These are phyloP conservation scores for Podaxis carcinomalis DNA, from an alignment of 768 basidiomycete genomes.

Conservation along the genomic window DNA sequence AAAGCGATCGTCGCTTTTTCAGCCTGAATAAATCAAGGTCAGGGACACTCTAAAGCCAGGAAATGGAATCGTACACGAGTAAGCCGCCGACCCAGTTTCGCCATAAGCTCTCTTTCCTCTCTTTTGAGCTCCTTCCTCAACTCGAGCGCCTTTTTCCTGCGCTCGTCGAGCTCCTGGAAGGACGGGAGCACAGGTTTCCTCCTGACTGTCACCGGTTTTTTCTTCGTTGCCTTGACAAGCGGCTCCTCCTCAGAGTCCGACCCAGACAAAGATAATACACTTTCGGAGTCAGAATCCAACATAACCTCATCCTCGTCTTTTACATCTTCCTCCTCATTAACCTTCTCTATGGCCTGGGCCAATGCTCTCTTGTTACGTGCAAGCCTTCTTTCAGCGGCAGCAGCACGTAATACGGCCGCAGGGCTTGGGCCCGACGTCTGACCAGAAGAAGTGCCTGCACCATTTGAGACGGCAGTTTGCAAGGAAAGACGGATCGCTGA, in stretches of 20 bases:
- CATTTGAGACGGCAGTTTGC: constrained; percentile 24
- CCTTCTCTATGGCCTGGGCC: constrained; percentile 7
- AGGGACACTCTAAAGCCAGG: constrained; percentile 3
- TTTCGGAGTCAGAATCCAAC: constrained; percentile 23
- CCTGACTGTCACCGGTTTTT: constrained; percentile 13
- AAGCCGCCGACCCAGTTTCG: constrained; percentile 67
- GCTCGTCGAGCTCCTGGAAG: constrained; percentile 23
- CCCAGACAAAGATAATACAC: constrained; percentile 22
- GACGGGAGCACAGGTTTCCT: constrained; percentile 29
- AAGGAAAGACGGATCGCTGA: constrained; percentile 56
- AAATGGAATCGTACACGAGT: constrained; percentile 45
- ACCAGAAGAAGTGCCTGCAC: constrained; percentile 33
- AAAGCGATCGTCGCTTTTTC: constrained; percentile 67
- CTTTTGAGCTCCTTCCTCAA: constrained; percentile 27
- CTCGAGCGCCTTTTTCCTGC: constrained; percentile 17
- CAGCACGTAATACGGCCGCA: constrained; percentile 40
- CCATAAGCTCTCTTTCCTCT: constrained; percentile 47
- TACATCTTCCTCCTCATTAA: constrained; percentile 29
- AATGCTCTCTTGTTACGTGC: constrained; percentile 22
- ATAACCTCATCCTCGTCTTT: constrained; percentile 19
- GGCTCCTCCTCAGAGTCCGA: constrained; percentile 21
- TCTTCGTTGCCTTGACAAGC: constrained; percentile 28
- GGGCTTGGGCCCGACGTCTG: constrained; percentile 31
- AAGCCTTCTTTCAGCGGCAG: constrained; percentile 52
- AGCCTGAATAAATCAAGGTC: constrained; percentile 39